Evolutionary conservation across 2,329 filamentous ascomycete species (phyloP).

Genomic region (Cladosporium velox): DNA sequence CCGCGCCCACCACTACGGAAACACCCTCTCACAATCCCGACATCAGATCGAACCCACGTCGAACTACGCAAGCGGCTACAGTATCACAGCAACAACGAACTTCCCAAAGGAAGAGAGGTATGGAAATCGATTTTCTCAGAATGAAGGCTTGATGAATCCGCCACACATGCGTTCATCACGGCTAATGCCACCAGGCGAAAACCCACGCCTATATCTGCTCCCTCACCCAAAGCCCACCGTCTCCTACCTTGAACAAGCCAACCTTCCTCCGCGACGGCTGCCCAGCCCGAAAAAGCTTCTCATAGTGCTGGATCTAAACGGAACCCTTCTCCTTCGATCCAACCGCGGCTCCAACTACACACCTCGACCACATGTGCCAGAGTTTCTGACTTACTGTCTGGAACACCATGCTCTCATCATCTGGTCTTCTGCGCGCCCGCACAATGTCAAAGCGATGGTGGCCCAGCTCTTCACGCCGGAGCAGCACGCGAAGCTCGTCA

Average conservation of each 20-base stretch:
- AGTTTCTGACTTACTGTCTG: conserved; percentile 75
- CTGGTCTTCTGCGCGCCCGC: conserved; percentile 81
- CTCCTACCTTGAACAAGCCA: conserved; percentile 27
- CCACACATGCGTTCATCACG: background rate
- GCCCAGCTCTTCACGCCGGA: conserved; percentile 60
- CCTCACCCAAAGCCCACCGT: conserved; percentile 28
- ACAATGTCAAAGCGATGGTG: conserved; percentile 72
- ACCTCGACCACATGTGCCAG: conserved; percentile 65
- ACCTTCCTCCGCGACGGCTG: conserved; percentile 19
- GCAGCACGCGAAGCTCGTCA: conserved; percentile 59
- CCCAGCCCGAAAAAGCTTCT: conserved; percentile 56
- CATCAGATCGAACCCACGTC: background rate
- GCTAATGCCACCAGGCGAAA: conserved; percentile 9
- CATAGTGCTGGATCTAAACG: conserved; percentile 89
- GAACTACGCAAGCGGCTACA: background rate
- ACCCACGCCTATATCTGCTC: conserved; percentile 22
- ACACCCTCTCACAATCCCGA: background rate
- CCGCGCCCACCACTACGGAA: background rate
- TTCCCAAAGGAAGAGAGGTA: conserved; percentile 2
- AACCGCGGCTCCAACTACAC: conserved; percentile 37
- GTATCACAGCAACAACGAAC: background rate
- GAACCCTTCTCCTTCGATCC: conserved; percentile 75
- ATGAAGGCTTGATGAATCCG: background rate
- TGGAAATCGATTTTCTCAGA: conserved; percentile 1
- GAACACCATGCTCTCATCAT: conserved; percentile 65